Conservation (phyloP, 2,329 filamentous ascomycete species). For the Penicillium griseofulvum region DNA sequence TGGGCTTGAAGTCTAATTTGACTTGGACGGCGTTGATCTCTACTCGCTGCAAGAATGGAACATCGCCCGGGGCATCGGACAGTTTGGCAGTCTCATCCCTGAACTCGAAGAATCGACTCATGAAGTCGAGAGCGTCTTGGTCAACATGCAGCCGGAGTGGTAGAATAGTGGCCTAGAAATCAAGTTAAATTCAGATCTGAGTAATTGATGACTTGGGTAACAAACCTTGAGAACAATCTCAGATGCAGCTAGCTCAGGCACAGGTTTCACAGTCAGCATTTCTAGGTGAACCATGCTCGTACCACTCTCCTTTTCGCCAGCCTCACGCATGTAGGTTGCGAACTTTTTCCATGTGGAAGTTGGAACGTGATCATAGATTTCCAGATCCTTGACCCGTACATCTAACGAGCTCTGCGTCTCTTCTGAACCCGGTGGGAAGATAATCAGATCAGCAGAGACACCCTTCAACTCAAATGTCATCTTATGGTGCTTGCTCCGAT, state of each 20-base stretch:
- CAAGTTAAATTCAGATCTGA: conserved; percentile 10
- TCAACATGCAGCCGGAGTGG: conserved; percentile 91
- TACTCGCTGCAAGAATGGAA: conserved; percentile 83
- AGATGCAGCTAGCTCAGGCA: conserved; percentile 78
- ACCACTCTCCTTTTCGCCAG: conserved; percentile 79
- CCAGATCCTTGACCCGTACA: conserved; percentile 75
- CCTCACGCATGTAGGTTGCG: conserved; percentile 85
- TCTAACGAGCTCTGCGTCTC: conserved; percentile 88
- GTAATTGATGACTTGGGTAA: neutral
- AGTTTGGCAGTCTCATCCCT: conserved; percentile 66
- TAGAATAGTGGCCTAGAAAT: conserved; percentile 62
- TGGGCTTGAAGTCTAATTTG: conserved; percentile 94
- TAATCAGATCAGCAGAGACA: conserved; percentile 75
- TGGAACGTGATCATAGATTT: conserved; percentile 90
- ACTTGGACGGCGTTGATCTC: conserved; percentile 82
- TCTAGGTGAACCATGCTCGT: conserved; percentile 89
- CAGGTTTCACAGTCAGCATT: conserved; percentile 80
- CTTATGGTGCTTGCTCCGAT: conserved; percentile 87
- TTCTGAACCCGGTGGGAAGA: conserved; percentile 71
- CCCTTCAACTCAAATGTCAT: conserved; percentile 91
- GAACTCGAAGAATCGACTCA: conserved; percentile 97
- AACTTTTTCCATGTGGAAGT: conserved; percentile 99
- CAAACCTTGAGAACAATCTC: conserved; percentile 77
- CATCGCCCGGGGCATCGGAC: conserved; percentile 63
- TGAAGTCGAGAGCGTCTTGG: conserved; percentile 94